phyloP scores from a whole-genome alignment of 2,329 filamentous ascomycete genomes.

The Fusarium sublunatum region DNA sequence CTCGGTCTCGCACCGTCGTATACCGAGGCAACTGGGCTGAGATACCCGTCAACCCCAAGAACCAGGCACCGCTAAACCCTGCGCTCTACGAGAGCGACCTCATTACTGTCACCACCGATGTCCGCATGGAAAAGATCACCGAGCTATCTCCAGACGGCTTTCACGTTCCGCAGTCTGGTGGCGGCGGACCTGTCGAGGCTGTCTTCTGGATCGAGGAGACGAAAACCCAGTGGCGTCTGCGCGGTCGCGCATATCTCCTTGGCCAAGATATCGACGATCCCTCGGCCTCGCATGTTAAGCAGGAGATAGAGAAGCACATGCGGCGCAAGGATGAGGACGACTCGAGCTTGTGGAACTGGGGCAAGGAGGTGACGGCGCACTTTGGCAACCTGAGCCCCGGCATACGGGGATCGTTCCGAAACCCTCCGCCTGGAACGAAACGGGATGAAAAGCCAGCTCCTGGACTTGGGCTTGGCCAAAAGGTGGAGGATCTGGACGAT shows the following conservation, averaged over 20 bases:
- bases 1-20: constrained; percentile 81
- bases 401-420: constrained; percentile 82
- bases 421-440: constrained; percentile 74
- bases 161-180: constrained; percentile 59
- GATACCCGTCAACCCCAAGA: constrained; percentile 77
- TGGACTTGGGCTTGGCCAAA: constrained; percentile 65
- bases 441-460: constrained; percentile 61
- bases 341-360: constrained; percentile 76
- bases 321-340: constrained; percentile 51
- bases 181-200: constrained; percentile 80
- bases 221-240: constrained; percentile 85
- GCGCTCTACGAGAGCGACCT: constrained; percentile 77
- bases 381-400: constrained; percentile 89
- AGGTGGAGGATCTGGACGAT: constrained; percentile 78
- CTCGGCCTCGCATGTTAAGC: constrained; percentile 62
- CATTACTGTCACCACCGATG: constrained; percentile 87
- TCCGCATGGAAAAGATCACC: constrained; percentile 83
- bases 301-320: constrained; percentile 72
- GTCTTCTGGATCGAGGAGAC: constrained; percentile 81
- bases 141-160: constrained; percentile 68
- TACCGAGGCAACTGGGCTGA: constrained; percentile 86
- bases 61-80: constrained; percentile 78
- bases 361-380: constrained; percentile 81
- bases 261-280: constrained; percentile 71
- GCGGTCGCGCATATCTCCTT: constrained; percentile 80